phyloP scores from a whole-genome alignment of 2,329 filamentous ascomycete genomes.

The Pyrenochaeta sp. region DNA sequence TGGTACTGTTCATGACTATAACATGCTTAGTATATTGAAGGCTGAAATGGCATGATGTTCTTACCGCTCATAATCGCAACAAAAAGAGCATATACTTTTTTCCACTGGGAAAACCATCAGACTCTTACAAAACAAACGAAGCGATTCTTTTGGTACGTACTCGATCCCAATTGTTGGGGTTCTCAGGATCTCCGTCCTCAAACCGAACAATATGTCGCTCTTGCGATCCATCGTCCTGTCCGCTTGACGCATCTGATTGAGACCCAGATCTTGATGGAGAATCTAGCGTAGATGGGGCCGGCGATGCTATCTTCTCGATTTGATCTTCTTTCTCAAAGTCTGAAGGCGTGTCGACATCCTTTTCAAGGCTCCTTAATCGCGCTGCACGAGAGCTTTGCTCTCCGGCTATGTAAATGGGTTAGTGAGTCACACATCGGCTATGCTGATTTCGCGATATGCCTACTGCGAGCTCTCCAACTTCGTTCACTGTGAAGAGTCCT shows the following conservation, averaged over 20 bases:
- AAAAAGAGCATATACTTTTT: slow-evolving; percentile 64
- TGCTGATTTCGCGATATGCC: background rate
- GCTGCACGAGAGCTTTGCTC: slow-evolving; percentile 27
- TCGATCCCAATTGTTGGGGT: slow-evolving; percentile 55
- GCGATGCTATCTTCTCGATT: slow-evolving; percentile 30
- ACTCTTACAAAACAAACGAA: background rate
- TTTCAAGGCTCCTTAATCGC: slow-evolving; percentile 26
- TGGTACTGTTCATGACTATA: slow-evolving; percentile 68
- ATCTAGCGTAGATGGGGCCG: slow-evolving; percentile 13
- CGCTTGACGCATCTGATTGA: slow-evolving; percentile 11
- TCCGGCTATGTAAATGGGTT: slow-evolving; percentile 16
- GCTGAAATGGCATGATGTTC: background rate
- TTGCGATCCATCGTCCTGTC: slow-evolving; percentile 3
- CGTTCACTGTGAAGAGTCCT: slow-evolving; percentile 18
- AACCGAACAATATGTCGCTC: slow-evolving; percentile 49
- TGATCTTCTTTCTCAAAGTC: slow-evolving; percentile 39
- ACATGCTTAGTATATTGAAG: background rate
- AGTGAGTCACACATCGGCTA: slow-evolving; percentile 1
- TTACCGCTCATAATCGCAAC: slow-evolving; percentile 65
- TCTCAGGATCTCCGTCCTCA: slow-evolving; percentile 48
- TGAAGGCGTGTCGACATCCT: slow-evolving; percentile 32
- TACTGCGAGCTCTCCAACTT: slow-evolving; percentile 26
- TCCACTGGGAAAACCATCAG: slow-evolving; percentile 51
- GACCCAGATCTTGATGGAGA: slow-evolving; percentile 18
- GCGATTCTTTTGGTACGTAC: slow-evolving; percentile 20